These are phyloP conservation scores for Ganoderma sinense DNA, from an alignment of 1,284 basidiomycete species.

Conservation along the genomic window DNA sequence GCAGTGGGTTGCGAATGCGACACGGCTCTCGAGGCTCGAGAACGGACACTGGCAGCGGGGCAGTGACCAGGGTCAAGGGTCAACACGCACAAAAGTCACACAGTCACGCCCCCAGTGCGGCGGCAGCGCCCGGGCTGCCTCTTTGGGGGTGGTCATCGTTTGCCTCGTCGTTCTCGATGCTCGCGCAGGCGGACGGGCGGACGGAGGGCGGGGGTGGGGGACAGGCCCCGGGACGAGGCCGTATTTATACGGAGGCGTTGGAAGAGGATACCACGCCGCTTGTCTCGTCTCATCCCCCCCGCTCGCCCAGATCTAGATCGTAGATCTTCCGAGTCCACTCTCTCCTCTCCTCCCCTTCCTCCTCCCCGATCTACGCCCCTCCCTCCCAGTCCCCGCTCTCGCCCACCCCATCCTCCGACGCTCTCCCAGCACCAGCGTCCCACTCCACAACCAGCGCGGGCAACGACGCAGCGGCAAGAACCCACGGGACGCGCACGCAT, in stretches of 20 bases:
- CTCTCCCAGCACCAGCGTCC: too few relatives aligned
- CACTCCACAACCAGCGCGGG: not conserved
- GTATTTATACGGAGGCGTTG: constrained; percentile 20
- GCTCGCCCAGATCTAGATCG: constrained; percentile 26
- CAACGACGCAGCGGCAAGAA: not conserved
- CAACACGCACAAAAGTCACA: constrained; percentile 19
- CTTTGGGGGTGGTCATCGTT: constrained; percentile 10
- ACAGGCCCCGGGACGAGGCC: not conserved
- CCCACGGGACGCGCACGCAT: not conserved
- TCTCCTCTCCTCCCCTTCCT: constrained; percentile 5
- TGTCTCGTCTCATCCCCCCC: constrained; percentile 21
- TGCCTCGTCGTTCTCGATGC: constrained; percentile 7
- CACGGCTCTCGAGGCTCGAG: not conserved
- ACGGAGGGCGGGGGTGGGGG: constrained; percentile 9
- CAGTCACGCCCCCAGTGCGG: constrained; percentile 18
- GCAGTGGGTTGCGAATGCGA: constrained; percentile 13
- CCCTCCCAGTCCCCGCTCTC: not conserved
- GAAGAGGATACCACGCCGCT: constrained; percentile 22
- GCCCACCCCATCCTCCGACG: not conserved
- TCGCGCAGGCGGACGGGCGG: not conserved
- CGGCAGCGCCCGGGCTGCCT: constrained; percentile 14
- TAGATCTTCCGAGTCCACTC: constrained; percentile 19
- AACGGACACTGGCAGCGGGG: not conserved
- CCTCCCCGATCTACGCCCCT: not conserved
- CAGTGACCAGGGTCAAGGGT: constrained; percentile 17